phyloP scores from a whole-genome alignment of 805 yeast species.

The Monosporozyma unispora region DNA sequence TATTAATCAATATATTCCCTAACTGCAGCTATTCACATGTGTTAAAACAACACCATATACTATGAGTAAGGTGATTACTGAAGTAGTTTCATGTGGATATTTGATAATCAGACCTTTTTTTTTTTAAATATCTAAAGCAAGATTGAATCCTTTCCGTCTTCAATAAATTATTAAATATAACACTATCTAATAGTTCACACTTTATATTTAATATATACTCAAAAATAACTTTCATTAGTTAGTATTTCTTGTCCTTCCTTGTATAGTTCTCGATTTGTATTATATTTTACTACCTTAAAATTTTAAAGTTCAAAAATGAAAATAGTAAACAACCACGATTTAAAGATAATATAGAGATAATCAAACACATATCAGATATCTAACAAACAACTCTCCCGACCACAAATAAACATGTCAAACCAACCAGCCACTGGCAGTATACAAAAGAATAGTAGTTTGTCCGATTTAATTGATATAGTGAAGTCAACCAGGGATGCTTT shows the following conservation, averaged over 20 bases:
- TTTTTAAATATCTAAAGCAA: no score
- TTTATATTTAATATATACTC: no score
- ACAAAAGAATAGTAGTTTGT: constrained; percentile 3
- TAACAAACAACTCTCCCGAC: not conserved
- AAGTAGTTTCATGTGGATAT: no score
- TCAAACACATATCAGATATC: not conserved
- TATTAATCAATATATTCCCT: no score
- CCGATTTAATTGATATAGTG: constrained; percentile 19
- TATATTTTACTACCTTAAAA: not conserved
- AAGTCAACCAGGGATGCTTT: constrained; percentile 21
- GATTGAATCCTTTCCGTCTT: no score
- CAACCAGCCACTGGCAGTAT: constrained; percentile 4
- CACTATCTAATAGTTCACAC: no score
- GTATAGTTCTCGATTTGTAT: not conserved
- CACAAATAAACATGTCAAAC: constrained; percentile 6
- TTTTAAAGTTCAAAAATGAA: not conserved
- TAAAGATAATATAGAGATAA: not conserved
- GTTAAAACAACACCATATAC: no score
- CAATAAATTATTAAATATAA: no score
- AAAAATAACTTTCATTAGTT: no score
- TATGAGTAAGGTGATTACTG: no score
- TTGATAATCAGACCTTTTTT: no score
- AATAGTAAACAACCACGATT: not conserved
- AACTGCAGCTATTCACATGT: no score
- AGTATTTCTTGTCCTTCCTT: not conserved